Percentiles rank a stretch among this genome's conserved stretches.
These are phyloP conservation scores for Oemleria cerasiformis DNA, from an alignment of 306 rosid genomes.

Conservation along the genomic window DNA sequence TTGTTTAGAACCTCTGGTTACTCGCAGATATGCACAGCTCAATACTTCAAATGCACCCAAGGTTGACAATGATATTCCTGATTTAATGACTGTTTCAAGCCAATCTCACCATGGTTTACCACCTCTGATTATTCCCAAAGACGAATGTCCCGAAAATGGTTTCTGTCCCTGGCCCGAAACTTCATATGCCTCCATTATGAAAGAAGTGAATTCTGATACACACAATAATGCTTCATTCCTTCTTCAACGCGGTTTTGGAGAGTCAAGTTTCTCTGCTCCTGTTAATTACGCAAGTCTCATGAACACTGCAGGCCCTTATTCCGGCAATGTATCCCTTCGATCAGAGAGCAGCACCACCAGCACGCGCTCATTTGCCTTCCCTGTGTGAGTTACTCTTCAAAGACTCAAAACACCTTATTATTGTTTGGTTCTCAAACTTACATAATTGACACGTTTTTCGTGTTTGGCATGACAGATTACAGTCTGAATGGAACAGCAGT, in stretches of 20 bases:
- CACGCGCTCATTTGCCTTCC: slow-evolving; percentile 95
- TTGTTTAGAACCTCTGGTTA: not conserved
- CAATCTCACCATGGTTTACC: slow-evolving; percentile 21
- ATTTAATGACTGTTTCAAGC: slow-evolving; percentile 25
- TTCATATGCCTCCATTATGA: slow-evolving; percentile 13
- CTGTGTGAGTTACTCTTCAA: slow-evolving; percentile 41
- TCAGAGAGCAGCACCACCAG: slow-evolving; percentile 97
- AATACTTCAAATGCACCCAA: slow-evolving; percentile 22
- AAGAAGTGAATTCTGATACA: slow-evolving; percentile 22
- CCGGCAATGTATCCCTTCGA: slow-evolving; percentile 84
- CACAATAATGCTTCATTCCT: slow-evolving; percentile 25
- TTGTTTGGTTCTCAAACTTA: not conserved
- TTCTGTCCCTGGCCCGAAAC: slow-evolving; percentile 23
- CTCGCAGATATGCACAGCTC: slow-evolving; percentile 21
- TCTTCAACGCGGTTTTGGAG: slow-evolving; percentile 34
- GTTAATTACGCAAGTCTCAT: slow-evolving; percentile 44
- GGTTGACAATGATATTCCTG: slow-evolving; percentile 14
- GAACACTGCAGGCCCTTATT: slow-evolving; percentile 63
- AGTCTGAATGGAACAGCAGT: slow-evolving; percentile 80
- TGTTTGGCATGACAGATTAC: slow-evolving; percentile 53
- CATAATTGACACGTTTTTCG: not conserved
- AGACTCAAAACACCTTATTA: not conserved
- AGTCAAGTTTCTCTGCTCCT: slow-evolving; percentile 53
- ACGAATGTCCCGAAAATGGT: slow-evolving; percentile 30
- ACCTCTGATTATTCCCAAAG: slow-evolving; percentile 25